Conservation (phyloP, 257 asterid species). For the Eucommia ulmoides region DNA sequence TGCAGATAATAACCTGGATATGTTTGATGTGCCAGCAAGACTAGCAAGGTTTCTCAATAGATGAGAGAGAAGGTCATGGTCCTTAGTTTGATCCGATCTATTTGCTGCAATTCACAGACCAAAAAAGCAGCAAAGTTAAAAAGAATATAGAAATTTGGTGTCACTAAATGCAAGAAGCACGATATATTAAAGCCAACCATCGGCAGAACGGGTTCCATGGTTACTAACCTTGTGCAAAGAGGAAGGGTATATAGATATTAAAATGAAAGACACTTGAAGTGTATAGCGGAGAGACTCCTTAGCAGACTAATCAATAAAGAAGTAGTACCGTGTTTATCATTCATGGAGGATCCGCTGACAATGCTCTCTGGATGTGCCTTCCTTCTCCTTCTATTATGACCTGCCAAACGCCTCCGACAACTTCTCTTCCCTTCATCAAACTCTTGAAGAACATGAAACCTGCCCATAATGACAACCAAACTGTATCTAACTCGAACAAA, state of each 20-base stretch:
- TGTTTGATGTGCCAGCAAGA: slow-evolving; percentile 18
- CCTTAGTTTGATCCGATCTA: slow-evolving; percentile 30
- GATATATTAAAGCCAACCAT: neutral
- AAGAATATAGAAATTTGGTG: neutral
- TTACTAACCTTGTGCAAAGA: slow-evolving; percentile 3
- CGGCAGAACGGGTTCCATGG: neutral
- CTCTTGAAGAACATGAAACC: slow-evolving; percentile 87
- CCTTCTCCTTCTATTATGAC: slow-evolving; percentile 78
- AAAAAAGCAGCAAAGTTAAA: neutral
- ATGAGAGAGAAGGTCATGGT: slow-evolving; percentile 34
- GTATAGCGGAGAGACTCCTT: slow-evolving; percentile 75
- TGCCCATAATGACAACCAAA: slow-evolving; percentile 14
- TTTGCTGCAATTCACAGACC: slow-evolving; percentile 21
- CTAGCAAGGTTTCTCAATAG: slow-evolving; percentile 34
- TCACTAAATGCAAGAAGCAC: neutral
- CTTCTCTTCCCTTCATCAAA: slow-evolving; percentile 95
- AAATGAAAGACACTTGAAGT: slow-evolving; percentile 35
- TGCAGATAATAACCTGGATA: slow-evolving; percentile 14
- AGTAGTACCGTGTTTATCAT: slow-evolving; percentile 53
- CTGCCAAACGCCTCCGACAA: slow-evolving; percentile 90
- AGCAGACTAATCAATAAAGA: slow-evolving; percentile 67
- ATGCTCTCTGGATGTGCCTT: slow-evolving; percentile 80
- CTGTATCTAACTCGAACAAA: slow-evolving; percentile 2
- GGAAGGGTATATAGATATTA: slow-evolving; percentile 4
- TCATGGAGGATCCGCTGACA: slow-evolving; percentile 28